These are phyloP conservation scores for Thraustotheca clavata DNA, from an alignment of 352 stramenopile species.

Conservation along the genomic window DNA sequence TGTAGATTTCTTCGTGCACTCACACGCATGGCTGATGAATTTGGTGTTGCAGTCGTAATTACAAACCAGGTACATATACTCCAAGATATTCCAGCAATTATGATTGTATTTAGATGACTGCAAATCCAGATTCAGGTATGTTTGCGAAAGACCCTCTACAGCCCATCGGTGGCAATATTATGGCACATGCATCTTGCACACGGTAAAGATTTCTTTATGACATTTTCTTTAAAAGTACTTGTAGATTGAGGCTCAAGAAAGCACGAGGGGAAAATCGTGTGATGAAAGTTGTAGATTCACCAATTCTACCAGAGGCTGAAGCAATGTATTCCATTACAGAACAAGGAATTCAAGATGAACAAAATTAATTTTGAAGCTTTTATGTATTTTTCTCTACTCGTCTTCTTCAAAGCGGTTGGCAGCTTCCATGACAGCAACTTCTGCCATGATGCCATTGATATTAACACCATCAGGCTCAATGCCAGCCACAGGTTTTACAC, in stretches of 20 bases:
- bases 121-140: slow-evolving; percentile 84
- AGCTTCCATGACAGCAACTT: neutral
- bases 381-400: neutral
- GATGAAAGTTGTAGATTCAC: slow-evolving; percentile 96
- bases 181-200: slow-evolving; percentile 77
- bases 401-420: neutral
- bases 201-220: slow-evolving; percentile 28
- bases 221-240: neutral
- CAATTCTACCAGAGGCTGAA: slow-evolving; percentile 96
- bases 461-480: neutral
- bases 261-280: slow-evolving; percentile 97
- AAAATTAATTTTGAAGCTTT: slow-evolving; percentile 42
- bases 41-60: slow-evolving; percentile 94
- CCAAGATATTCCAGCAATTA: neutral
- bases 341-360: slow-evolving; percentile 89
- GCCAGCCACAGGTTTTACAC: neutral
- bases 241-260: slow-evolving; percentile 91
- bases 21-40: slow-evolving; percentile 97
- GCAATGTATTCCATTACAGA: slow-evolving; percentile 96
- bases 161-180: slow-evolving; percentile 88
- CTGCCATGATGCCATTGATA: neutral
- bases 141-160: slow-evolving; percentile 87
- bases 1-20: slow-evolving; percentile 95
- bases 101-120: slow-evolving; percentile 56
- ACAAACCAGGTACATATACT: slow-evolving; percentile 64